Percentiles rank a stretch among this genome's conserved stretches.
These are phyloP conservation scores for Yueomyces sp. DNA, from an alignment of 1,139 yeast genomes.

Conservation along the genomic window DNA sequence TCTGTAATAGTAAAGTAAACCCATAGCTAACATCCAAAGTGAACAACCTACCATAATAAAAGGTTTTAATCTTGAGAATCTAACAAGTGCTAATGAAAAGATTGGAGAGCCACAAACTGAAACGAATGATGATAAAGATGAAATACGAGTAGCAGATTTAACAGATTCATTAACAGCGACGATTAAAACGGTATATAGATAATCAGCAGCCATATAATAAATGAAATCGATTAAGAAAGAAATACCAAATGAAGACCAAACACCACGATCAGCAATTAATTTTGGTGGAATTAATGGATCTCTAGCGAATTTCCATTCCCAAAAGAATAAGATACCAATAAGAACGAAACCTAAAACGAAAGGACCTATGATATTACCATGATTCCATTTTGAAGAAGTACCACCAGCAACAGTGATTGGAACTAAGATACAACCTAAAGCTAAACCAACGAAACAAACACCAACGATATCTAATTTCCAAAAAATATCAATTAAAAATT, in stretches of 20 bases:
- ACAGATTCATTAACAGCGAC: conserved; percentile 46
- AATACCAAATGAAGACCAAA: conserved; percentile 43
- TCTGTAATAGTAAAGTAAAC: conserved; percentile 44
- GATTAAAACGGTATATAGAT: conserved; percentile 45
- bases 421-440: conserved; percentile 40
- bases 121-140: conserved; percentile 51
- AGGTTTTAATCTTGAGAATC: conserved; percentile 41
- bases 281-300: conserved; percentile 38
- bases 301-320: conserved; percentile 41
- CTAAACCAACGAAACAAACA: conserved; percentile 33
- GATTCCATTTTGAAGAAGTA: conserved; percentile 34
- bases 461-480: conserved; percentile 49
- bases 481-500: conserved; percentile 25
- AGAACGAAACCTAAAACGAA: conserved; percentile 43
- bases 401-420: conserved; percentile 55
- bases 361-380: conserved; percentile 48
- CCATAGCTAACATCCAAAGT: conserved; percentile 46
- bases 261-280: conserved; percentile 47
- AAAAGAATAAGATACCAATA: conserved; percentile 39
- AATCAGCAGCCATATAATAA: conserved; percentile 60
- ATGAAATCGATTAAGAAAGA: conserved; percentile 43
- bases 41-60: conserved; percentile 47
- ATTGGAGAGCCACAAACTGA: conserved; percentile 49
- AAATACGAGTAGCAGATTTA: conserved; percentile 51
- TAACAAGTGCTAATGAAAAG: conserved; percentile 42